phyloP scores from a whole-genome alignment of 2,329 filamentous ascomycete species.

The Cercospora sojina region DNA sequence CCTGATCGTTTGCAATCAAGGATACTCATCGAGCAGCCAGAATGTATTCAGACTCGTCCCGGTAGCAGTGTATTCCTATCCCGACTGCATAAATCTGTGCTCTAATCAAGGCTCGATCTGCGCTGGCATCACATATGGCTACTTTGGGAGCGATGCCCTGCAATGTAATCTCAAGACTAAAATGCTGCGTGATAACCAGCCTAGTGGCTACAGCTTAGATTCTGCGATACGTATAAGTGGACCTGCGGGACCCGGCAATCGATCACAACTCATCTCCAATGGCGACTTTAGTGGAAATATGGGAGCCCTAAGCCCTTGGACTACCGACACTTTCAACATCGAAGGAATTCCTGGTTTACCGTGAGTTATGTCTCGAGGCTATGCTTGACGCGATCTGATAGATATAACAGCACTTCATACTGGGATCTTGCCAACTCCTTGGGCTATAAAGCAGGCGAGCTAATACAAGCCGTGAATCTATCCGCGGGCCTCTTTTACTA shows the following conservation, averaged over 20 bases:
- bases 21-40: slow-evolving; percentile 5
- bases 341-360: background rate
- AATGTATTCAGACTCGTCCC: slow-evolving; percentile 6
- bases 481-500: background rate
- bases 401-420: background rate
- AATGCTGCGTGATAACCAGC: slow-evolving; percentile 7
- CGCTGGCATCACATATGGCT: background rate
- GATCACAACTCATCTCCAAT: background rate
- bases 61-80: background rate
- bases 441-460: background rate
- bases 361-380: background rate
- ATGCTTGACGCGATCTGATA: background rate
- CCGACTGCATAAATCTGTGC: slow-evolving; percentile 5
- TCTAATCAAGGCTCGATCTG: slow-evolving; percentile 4
- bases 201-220: background rate
- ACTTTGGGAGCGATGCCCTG: background rate
- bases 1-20: slow-evolving; percentile 8
- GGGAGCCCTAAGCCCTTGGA: background rate
- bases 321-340: background rate
- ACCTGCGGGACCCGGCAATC: background rate
- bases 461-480: background rate
- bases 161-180: slow-evolving; percentile 11
- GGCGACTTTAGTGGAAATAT: background rate
- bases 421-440: background rate
- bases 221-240: background rate